Conservation (phyloP, 805 yeast genomes). For the Debaryomyces hansenii region DNA sequence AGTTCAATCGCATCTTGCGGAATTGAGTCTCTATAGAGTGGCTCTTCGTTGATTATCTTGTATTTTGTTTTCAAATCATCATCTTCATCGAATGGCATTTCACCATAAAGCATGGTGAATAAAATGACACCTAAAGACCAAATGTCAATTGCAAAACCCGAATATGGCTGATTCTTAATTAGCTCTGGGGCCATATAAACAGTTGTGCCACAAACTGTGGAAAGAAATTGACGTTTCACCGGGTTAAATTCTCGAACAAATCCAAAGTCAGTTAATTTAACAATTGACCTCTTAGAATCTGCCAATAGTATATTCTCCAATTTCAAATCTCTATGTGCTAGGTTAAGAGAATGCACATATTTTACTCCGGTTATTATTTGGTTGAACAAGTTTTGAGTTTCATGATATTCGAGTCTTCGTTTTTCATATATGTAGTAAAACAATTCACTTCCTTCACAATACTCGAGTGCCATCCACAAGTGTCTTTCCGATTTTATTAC, state of each 20-base stretch:
- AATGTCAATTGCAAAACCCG: conserved; percentile 79
- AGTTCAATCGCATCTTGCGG: conserved; percentile 53
- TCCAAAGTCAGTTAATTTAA: conserved; percentile 90
- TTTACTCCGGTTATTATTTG: conserved; percentile 67
- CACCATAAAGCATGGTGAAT: conserved; percentile 80
- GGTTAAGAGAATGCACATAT: conserved; percentile 73
- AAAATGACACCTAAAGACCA: conserved; percentile 93
- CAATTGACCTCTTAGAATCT: conserved; percentile 52
- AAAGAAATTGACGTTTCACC: conserved; percentile 50
- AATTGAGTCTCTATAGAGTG: conserved; percentile 49
- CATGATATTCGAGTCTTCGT: conserved; percentile 51
- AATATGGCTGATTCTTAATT: conserved; percentile 63
- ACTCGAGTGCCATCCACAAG: conserved; percentile 88
- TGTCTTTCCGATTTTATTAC: conserved; percentile 75
- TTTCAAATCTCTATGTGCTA: conserved; percentile 83
- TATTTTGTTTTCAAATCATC: conserved; percentile 61
- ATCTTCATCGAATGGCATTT: conserved; percentile 90
- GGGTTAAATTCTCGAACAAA: conserved; percentile 75
- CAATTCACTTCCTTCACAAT: conserved; percentile 81
- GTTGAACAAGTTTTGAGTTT: conserved; percentile 54
- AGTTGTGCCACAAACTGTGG: conserved; percentile 90
- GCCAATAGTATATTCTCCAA: conserved; percentile 71
- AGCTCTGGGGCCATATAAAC: conserved; percentile 98
- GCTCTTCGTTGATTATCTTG: conserved; percentile 65
- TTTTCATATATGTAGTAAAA: conserved; percentile 61